phyloP scores from a whole-genome alignment of 2,329 filamentous ascomycete species.

The Nothopassalora personata region DNA sequence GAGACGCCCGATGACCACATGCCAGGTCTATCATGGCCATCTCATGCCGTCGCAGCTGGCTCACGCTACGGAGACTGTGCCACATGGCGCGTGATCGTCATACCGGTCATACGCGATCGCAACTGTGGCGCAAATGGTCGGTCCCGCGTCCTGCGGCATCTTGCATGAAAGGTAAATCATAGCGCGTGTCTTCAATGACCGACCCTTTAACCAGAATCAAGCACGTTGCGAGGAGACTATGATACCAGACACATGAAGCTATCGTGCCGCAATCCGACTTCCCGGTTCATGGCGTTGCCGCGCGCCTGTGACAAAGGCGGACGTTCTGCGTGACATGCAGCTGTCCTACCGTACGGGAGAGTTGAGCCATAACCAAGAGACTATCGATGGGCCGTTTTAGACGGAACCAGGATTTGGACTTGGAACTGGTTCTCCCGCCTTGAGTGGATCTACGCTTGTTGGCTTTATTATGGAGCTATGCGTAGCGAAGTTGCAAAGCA shows the following conservation, averaged over 20 bases:
- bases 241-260: neutral
- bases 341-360: constrained; percentile 3
- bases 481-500: constrained; percentile 14
- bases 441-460: constrained; percentile 17
- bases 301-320: constrained; percentile 3
- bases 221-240: neutral
- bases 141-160: constrained; percentile 5
- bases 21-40: constrained; percentile 10
- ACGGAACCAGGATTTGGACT: constrained; percentile 16
- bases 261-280: neutral
- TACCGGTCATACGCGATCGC: constrained; percentile 3
- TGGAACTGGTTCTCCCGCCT: constrained; percentile 14
- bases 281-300: constrained; percentile 15
- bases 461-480: constrained; percentile 18
- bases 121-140: constrained; percentile 1
- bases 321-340: constrained; percentile 10
- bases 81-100: constrained; percentile 18
- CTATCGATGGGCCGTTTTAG: constrained; percentile 16
- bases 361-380: constrained; percentile 3
- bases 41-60: constrained; percentile 10
- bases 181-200: neutral
- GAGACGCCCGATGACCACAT: constrained; percentile 13
- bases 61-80: constrained; percentile 16
- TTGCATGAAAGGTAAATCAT: neutral
- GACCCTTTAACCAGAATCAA: neutral